These are phyloP conservation scores for Glycyrrhiza uralensis DNA, from an alignment of 306 rosid genomes.

Conservation along the genomic window DNA sequence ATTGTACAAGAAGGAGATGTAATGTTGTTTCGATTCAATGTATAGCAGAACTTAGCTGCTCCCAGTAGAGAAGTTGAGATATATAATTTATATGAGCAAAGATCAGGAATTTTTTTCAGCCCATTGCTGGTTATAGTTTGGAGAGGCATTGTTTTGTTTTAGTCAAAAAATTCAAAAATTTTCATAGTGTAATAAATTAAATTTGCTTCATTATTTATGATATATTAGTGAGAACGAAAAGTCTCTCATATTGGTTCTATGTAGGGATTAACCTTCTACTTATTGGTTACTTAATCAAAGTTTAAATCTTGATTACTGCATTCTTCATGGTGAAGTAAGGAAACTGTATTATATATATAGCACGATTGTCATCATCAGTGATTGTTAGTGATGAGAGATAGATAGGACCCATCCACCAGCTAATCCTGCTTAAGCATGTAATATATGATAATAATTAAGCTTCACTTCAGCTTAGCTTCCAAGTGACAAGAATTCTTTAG, in stretches of 20 bases:
- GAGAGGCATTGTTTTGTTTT: conserved; percentile 6
- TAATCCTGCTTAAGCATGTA: conserved; percentile 7
- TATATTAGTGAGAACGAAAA: background rate
- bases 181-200: background rate
- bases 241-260: too few relatives aligned
- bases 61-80: conserved; percentile 19
- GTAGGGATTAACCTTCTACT: too few relatives aligned
- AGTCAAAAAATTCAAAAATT: background rate
- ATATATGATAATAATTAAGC: background rate
- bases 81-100: conserved; percentile 2
- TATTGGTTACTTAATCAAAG: background rate
- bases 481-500: background rate
- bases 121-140: conserved; percentile 14
- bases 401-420: background rate
- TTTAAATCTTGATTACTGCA: background rate
- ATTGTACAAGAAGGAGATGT: conserved; percentile 93
- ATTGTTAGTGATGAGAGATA: background rate
- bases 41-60: conserved; percentile 35
- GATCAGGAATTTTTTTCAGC: background rate
- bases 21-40: conserved; percentile 94
- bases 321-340: background rate
- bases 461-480: background rate
- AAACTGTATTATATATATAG: background rate
- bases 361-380: background rate
- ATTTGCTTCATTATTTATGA: background rate